phyloP scores from a whole-genome alignment of 371 early-diverging fungal species.

The Saksenaea oblongispora region DNA sequence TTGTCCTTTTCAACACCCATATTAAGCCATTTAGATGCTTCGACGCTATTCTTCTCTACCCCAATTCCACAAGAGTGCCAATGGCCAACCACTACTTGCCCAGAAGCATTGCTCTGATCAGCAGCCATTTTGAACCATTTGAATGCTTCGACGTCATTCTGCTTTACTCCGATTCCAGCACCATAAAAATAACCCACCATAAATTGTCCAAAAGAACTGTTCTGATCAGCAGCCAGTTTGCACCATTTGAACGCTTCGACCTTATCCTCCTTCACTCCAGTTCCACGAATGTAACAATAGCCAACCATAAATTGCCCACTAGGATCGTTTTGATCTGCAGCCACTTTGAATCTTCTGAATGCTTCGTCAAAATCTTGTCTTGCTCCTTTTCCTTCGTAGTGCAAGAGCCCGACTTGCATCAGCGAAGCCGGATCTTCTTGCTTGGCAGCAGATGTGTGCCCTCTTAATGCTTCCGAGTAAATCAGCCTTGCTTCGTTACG shows the following conservation, averaged over 20 bases:
- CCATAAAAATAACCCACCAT: constrained; percentile 14
- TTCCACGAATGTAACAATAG: constrained; percentile 36
- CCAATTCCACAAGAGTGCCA: constrained; percentile 35
- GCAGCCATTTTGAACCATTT: constrained; percentile 34
- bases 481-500: no score
- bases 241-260: constrained; percentile 28
- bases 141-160: constrained; percentile 16
- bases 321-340: no score
- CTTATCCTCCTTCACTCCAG: constrained; percentile 23
- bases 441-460: no score
- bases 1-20: no score
- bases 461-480: no score
- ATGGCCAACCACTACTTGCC: constrained; percentile 6
- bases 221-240: constrained; percentile 30
- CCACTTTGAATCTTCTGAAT: no score
- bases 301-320: constrained; percentile 4
- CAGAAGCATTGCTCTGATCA: constrained; percentile 15
- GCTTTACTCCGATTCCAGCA: constrained; percentile 28
- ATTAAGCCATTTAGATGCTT: constrained; percentile 37
- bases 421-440: no score
- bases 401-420: no score
- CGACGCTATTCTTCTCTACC: constrained; percentile 41
- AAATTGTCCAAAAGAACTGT: constrained; percentile 28
- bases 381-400: no score
- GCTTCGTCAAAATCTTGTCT: no score